Evolutionary conservation across 1,284 basidiomycete species (phyloP), one percentile per base, ranked within the genome.

Genomic region (Pseudozyma flocculosa): DNA sequence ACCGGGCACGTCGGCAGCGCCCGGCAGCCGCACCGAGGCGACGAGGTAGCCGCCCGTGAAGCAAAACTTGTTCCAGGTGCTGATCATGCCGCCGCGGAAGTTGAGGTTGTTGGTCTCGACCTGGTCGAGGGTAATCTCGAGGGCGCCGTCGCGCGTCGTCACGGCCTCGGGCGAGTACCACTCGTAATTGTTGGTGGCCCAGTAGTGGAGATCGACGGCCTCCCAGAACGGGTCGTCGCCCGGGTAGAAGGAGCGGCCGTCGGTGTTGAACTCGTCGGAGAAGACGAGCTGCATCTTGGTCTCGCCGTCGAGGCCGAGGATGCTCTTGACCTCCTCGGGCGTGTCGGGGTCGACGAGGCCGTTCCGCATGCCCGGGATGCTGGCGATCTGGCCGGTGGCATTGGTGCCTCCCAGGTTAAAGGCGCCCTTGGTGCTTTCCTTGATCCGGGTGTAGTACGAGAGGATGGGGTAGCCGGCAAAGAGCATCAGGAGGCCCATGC

Each of bases 1-100:
- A 10, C 82, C 82, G 44, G 70, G 70, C 3, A 69, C 76, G 19
- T 69, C 71, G 7, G 61, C 59, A 1, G 40, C 34, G 11, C 68
- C 73, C 2, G 75, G 75, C 4, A 76, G 52, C 19, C 62, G 52
- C 26, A 66, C 65, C 18, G 48, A 46, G 10, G 17, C 80, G 79
- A 1, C 93, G 94, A 0, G 94, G 93, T 9, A 96, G 1, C 92
- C 93, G 0, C 89, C 90, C 3, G 88, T 94, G 79, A 94, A 96
- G 80, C 93, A 95, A 58, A 96, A 89, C 78, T 95, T 91, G 78
- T 92, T 92, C 90, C 90, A 83, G 0, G 78, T 77, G 49, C 80
- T 80, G 13, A 83, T 62, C 79, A 82, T 81, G 22, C 82, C 83
- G 32, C 91, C 11, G 83, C 83, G 70, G 62, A 76, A 76, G 68